phyloP scores from a whole-genome alignment of 176 grass and related monocot genomes.

The Chloris gayana region DNA sequence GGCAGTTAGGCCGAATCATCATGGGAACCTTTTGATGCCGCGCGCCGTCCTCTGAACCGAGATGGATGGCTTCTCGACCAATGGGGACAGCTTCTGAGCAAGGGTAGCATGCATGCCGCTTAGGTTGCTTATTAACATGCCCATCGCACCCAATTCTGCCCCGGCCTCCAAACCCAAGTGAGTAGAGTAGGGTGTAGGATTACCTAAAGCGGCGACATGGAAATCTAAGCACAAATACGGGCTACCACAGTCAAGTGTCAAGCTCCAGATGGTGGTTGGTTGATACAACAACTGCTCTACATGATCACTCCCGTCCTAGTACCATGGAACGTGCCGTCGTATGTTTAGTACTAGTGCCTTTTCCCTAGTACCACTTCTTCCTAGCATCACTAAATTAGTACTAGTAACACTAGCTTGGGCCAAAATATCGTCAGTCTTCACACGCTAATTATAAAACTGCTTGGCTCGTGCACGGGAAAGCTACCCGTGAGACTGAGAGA shows the following conservation, averaged over 20 bases:
- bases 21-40: background rate
- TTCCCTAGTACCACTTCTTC: too few species aligned
- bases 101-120: slow-evolving; percentile 46
- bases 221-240: background rate
- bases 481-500: background rate
- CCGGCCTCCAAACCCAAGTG: too few species aligned
- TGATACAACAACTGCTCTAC: too few species aligned
- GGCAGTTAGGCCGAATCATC: slow-evolving; percentile 27
- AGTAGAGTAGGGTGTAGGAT: background rate
- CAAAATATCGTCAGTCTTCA: too few species aligned
- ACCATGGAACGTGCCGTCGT: too few species aligned
- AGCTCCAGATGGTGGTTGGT: too few species aligned
- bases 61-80: slow-evolving; percentile 24
- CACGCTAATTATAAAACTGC: too few species aligned
- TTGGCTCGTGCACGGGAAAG: background rate
- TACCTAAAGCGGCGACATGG: slow-evolving; percentile 34
- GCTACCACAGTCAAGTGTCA: too few species aligned
- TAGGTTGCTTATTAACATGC: background rate
- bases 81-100: slow-evolving; percentile 43
- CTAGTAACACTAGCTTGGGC: too few species aligned
- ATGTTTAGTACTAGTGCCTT: too few species aligned
- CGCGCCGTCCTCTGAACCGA: background rate
- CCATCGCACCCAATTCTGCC: background rate
- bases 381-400: too few species aligned
- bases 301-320: too few species aligned